Conservation (phyloP, 441 rosid species). For the Jatropha multifida region DNA sequence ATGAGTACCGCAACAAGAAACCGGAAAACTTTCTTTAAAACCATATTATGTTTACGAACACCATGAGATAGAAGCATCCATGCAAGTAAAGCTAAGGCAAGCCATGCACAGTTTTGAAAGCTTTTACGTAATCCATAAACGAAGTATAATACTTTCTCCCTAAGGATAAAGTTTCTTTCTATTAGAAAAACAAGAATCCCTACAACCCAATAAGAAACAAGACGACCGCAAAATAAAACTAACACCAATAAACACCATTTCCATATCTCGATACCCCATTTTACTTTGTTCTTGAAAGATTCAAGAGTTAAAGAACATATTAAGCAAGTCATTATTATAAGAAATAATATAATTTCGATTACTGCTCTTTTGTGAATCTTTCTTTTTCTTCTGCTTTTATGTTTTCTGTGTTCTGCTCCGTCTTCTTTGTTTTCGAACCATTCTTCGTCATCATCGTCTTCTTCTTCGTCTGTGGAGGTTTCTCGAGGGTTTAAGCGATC, state of each 20-base stretch:
- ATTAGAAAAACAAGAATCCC: constrained; percentile 43
- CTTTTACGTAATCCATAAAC: constrained; percentile 47
- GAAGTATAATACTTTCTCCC: constrained; percentile 58
- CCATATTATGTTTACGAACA: constrained; percentile 25
- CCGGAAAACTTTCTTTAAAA: constrained; percentile 37
- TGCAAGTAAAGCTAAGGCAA: constrained; percentile 43
- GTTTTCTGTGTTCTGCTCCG: background rate
- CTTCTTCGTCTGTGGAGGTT: constrained; percentile 24
- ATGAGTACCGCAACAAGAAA: constrained; percentile 40
- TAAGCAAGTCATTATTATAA: constrained; percentile 35
- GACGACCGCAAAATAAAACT: constrained; percentile 47
- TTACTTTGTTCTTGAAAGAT: constrained; percentile 15
- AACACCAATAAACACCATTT: constrained; percentile 50
- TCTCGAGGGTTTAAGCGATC: constrained; percentile 18
- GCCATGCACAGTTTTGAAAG: constrained; percentile 48
- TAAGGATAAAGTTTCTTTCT: constrained; percentile 46
- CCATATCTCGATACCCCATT: constrained; percentile 46
- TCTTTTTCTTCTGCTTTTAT: constrained; percentile 19
- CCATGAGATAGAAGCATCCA: constrained; percentile 49
- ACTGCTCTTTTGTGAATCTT: constrained; percentile 35
- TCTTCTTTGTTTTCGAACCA: constrained; percentile 30
- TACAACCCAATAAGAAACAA: constrained; percentile 48
- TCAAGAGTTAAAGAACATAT: constrained; percentile 30
- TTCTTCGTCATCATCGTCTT: constrained; percentile 20
- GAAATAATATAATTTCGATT: constrained; percentile 34